Evolutionary conservation across 2,329 filamentous ascomycete species (phyloP), one percentile per base, ranked within the genome.

Genomic region (Pseudogymnoascus sp.): DNA sequence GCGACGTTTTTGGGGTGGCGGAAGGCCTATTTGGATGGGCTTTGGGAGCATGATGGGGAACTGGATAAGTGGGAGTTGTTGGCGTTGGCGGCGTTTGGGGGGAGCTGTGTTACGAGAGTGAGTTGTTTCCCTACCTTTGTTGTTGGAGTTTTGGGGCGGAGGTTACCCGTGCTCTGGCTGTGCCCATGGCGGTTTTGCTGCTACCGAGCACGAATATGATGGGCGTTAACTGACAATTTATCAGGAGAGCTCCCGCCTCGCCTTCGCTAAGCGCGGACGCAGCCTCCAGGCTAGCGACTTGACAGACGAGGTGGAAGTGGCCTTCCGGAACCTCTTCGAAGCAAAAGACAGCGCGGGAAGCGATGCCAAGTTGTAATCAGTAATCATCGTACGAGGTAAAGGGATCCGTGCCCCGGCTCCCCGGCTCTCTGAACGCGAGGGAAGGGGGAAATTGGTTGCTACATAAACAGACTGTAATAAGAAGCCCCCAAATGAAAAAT

Each of bases 1-100:
- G 94, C 90, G 1, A 97, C 94, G 3, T 85, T 99, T 68, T 76
- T 97, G 66, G 92, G 85, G 1, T 99, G 93, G 87, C 82, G 93
- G 65, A 87, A 87, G 73, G 91, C 91, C 21, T 99, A 99, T 74
- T 79, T 91, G 61, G 90, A 96, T 63, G 81, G 81, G 29, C 75
- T 97, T 3, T 97, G 93, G 93, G 86, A 84, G 7, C 80, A 84
- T 64, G 75, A 78, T 14, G 76, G 77, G 6, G 78, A 80, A 39
- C 71, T 83, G 12, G 76, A 77, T 68, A 74, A 78, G 45, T 77
- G 80, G 60, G 85, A 87, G 71, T 78, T 92, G 77, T 76, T 97
- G 64, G 82, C 89, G 26, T 77, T 96, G 66, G 91, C 88, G 14
- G 93, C 91, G 0, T 97, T 90, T 78, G 93, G 90, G 0, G 94